Evolutionary conservation across 2,329 filamentous ascomycete genomes (phyloP), one percentile per base, ranked within the genome.

Genomic region (Colletotrichum navitas): DNA sequence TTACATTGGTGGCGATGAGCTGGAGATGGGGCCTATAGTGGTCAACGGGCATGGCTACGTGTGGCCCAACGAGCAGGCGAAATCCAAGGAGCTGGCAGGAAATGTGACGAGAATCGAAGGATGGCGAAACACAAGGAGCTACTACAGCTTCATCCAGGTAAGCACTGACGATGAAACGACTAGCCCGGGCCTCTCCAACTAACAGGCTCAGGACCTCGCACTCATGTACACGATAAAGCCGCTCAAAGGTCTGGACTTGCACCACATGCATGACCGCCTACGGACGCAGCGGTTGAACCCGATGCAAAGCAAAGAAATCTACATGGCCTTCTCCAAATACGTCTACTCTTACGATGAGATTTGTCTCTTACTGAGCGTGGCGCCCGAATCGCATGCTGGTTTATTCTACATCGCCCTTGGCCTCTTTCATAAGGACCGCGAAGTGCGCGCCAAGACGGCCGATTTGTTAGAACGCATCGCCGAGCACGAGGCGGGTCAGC

Each of bases 21-120:
- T 87, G 51, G 90, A 91, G 49, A 82, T 86, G 71, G 83, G 84
- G 47, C 84, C 87, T 5, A 86, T 87, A 4, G 88, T 87, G 5
- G 86, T 93, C 16, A 88, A 88, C 16, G 95, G 95, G 0, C 96
- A 98, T 79, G 96, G 96, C 51, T 98, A 97, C 79, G 95, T 99
- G 43, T 99, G 96, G 96, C 84, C 92, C 3, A 94, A 97, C 76
- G 94, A 98, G 67, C 84, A 86, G 51, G 88, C 92, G 10, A 95
- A 94, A 81, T 88, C 93, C 76, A 92, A 91, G 76, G 96, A 99
- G 82, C 88, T 99, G 47, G 93, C 94, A 21, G 95, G 94, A 3
- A 97, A 97, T 73, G 94, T 96, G 58, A 94, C 93, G 68, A 89
- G 96, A 68, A 97, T 99, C 73, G 96, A 99, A 83, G 96, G 95